A percentile compares a stretch with the other conserved stretches of the same genome.
Conservation (phyloP, 2,329 filamentous ascomycete species). For the Lojkania enalia region DNA sequence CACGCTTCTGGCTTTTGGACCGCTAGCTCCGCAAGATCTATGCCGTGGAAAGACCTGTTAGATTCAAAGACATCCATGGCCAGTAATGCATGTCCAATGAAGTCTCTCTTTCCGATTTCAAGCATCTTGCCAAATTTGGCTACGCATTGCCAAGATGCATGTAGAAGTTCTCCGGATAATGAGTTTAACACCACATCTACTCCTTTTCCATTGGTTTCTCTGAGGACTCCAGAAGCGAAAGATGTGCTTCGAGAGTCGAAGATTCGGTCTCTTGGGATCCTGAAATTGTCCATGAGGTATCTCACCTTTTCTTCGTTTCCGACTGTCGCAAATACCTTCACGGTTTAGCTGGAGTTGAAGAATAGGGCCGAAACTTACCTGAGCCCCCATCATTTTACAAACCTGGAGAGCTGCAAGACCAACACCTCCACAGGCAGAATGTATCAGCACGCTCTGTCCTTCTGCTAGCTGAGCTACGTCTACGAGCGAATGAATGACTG, state of each 20-base stretch:
- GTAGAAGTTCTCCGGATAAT: constrained; percentile 29
- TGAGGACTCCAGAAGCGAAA: constrained; percentile 28
- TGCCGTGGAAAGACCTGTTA: constrained; percentile 8
- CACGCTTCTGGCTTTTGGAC: no score
- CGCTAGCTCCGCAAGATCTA: no score
- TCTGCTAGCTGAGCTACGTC: constrained; percentile 20
- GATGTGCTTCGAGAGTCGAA: constrained; percentile 29
- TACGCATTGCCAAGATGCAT: constrained; percentile 50
- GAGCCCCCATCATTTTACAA: neutral
- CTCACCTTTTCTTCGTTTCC: constrained; percentile 20
- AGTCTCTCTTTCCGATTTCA: constrained; percentile 25
- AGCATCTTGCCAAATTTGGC: constrained; percentile 32
- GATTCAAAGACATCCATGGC: constrained; percentile 10
- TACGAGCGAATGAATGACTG: constrained; percentile 19
- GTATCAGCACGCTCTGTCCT: constrained; percentile 34
- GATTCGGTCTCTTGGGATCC: constrained; percentile 30
- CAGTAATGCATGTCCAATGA: neutral
- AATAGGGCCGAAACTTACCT: constrained; percentile 2
- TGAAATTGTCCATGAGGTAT: constrained; percentile 19
- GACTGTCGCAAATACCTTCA: constrained; percentile 26
- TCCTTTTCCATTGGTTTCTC: constrained; percentile 31
- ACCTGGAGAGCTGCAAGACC: constrained; percentile 18
- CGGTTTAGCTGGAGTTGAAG: constrained; percentile 5
- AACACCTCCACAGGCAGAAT: constrained; percentile 22
- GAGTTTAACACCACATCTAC: constrained; percentile 42